phyloP scores from a whole-genome alignment of 768 basidiomycete genomes.

The Coprinopsis marcescibilis region DNA sequence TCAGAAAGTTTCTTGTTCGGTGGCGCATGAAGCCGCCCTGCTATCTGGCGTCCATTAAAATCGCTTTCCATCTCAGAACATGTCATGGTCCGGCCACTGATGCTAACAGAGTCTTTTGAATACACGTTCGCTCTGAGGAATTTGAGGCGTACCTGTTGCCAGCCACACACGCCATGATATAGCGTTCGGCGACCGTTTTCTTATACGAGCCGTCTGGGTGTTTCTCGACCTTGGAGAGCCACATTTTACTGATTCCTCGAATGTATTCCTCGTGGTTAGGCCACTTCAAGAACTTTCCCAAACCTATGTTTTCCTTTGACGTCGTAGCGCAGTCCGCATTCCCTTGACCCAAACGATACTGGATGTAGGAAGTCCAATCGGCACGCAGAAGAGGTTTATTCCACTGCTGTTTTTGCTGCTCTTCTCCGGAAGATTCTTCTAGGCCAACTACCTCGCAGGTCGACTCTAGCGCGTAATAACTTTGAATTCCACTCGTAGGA shows the following conservation, averaged over 20 bases:
- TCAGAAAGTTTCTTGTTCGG: slow-evolving; percentile 13
- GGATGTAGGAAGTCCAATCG: slow-evolving; percentile 66
- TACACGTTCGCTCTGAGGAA: neutral
- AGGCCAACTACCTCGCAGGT: slow-evolving; percentile 72
- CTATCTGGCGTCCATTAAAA: slow-evolving; percentile 44
- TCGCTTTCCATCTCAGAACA: slow-evolving; percentile 68
- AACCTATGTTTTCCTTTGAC: slow-evolving; percentile 3
- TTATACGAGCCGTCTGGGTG: slow-evolving; percentile 43
- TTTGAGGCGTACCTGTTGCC: slow-evolving; percentile 52
- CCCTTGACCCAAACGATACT: neutral
- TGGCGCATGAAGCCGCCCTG: neutral
- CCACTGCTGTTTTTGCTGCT: neutral
- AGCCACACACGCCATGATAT: slow-evolving; percentile 67
- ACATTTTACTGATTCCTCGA: slow-evolving; percentile 60
- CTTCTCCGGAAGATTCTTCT: slow-evolving; percentile 8
- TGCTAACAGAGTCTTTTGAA: slow-evolving; percentile 7
- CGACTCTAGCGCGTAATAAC: slow-evolving; percentile 57
- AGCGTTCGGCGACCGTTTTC: slow-evolving; percentile 49
- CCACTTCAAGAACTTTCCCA: slow-evolving; percentile 51
- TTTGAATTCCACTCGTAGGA: neutral
- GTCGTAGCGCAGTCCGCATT: slow-evolving; percentile 11
- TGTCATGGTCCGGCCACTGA: slow-evolving; percentile 69
- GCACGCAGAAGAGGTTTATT: slow-evolving; percentile 30
- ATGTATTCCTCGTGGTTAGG: slow-evolving; percentile 67
- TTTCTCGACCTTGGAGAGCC: slow-evolving; percentile 41